A percentile compares a stretch with the other conserved stretches of the same genome.
Evolutionary conservation across 257 asterid species (phyloP).

Genomic region (Sherardia arvensis): DNA sequence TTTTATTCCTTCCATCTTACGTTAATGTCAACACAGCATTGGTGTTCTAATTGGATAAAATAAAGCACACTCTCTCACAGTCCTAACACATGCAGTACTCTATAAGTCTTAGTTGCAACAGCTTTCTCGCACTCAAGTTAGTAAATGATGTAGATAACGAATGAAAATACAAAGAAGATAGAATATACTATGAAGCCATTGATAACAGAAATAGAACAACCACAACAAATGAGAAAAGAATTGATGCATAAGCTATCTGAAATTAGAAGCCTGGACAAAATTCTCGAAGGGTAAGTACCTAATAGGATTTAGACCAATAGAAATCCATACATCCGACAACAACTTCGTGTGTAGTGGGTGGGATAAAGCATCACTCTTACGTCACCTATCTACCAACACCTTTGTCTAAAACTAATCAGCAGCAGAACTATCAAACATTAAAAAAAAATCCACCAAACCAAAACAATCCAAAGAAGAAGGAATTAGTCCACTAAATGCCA

Average conservation of each 20-base stretch:
- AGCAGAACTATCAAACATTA: neutral
- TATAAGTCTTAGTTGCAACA: neutral
- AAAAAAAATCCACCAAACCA: neutral
- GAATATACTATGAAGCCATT: too few species aligned
- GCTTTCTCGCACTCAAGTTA: too few species aligned
- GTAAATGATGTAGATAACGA: too few species aligned
- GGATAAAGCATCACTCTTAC: neutral
- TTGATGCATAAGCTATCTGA: neutral
- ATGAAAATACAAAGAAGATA: too few species aligned
- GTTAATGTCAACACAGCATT: neutral
- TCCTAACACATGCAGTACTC: neutral
- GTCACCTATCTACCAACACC: neutral
- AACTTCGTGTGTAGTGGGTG: neutral
- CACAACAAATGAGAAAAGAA: too few species aligned
- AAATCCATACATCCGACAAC: neutral
- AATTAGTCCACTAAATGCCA: neutral
- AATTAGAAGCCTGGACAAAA: too few species aligned
- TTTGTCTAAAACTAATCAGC: neutral
- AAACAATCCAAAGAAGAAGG: neutral
- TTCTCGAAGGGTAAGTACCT: too few species aligned
- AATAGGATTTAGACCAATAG: too few species aligned
- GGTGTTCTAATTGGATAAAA: neutral
- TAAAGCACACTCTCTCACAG: neutral
- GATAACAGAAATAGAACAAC: too few species aligned
- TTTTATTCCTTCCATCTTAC: neutral